These are phyloP conservation scores for Rosa persica DNA, from an alignment of 306 rosid genomes.

Conservation along the genomic window DNA sequence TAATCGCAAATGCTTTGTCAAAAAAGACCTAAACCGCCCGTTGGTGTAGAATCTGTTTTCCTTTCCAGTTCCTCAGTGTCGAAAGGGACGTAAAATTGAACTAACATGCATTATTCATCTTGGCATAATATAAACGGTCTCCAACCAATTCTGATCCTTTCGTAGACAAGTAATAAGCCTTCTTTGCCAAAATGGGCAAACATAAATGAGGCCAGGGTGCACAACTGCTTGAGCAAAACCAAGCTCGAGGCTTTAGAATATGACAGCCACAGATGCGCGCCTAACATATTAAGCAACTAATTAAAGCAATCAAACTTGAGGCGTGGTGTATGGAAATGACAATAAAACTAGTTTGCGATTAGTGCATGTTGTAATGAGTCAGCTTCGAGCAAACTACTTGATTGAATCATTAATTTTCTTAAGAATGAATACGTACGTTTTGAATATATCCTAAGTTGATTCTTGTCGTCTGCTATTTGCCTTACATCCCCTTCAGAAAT, in stretches of 20 bases:
- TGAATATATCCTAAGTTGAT: no score
- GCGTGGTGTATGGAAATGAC: background rate
- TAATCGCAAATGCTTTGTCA: no score
- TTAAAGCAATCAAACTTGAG: background rate
- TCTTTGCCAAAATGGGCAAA: background rate
- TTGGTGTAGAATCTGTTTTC: background rate
- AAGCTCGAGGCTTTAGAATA: background rate
- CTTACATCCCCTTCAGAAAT: background rate
- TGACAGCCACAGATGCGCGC: slow-evolving; percentile 2
- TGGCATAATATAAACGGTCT: background rate
- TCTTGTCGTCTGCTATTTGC: background rate
- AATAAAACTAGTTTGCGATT: background rate
- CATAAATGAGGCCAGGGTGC: background rate
- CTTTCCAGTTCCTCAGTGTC: slow-evolving; percentile 9
- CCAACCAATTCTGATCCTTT: background rate
- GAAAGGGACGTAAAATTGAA: background rate
- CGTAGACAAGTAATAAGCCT: background rate
- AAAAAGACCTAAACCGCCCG: no score
- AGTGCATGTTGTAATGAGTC: background rate
- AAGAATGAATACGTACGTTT: background rate
- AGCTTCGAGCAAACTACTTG: background rate
- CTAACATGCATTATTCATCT: background rate
- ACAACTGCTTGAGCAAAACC: background rate
- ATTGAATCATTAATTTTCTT: background rate
- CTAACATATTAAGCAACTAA: background rate